A percentile compares a stretch with the other conserved stretches of the same genome.
Evolutionary conservation across 1,284 basidiomycete species (phyloP).

Genomic region (Pseudozyma tsukubaensis): DNA sequence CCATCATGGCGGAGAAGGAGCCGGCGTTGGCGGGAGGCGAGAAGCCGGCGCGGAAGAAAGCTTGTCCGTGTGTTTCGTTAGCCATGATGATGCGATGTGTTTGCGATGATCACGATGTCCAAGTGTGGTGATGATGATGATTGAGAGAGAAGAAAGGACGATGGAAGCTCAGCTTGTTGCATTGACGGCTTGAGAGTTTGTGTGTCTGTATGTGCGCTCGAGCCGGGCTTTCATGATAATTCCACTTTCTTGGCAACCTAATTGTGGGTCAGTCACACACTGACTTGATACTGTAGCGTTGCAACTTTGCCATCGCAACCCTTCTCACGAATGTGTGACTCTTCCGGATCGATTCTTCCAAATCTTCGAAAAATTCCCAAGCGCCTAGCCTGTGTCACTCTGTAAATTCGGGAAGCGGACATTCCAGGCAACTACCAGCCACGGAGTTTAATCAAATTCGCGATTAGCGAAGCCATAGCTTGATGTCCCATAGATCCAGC

Average conservation of each 20-base stretch:
- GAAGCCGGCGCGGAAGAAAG: slow-evolving; percentile 62
- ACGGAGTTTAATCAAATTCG: no score
- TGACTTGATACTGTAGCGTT: background rate
- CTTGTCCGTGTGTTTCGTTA: slow-evolving; percentile 50
- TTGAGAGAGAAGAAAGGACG: background rate
- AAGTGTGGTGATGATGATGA: slow-evolving; percentile 19
- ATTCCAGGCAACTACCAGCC: no score
- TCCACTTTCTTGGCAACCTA: slow-evolving; percentile 2
- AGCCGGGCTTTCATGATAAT: no score
- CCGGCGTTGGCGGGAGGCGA: slow-evolving; percentile 57
- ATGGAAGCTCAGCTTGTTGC: background rate
- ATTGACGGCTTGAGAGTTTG: slow-evolving; percentile 1
- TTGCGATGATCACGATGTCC: slow-evolving; percentile 14
- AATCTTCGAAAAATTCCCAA: no score
- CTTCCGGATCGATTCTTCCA: slow-evolving; percentile 8
- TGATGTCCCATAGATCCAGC: no score
- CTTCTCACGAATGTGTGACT: slow-evolving; percentile 6
- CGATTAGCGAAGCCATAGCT: no score
- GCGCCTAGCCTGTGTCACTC: no score
- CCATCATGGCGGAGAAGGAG: slow-evolving; percentile 64
- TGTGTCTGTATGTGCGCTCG: slow-evolving; percentile 15
- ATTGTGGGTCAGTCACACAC: background rate
- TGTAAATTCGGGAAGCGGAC: no score
- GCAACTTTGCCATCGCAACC: background rate
- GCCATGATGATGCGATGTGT: slow-evolving; percentile 14